Conservation (phyloP, 176 grass and related monocot genomes). For the Bolboschoenus planiculmis region DNA sequence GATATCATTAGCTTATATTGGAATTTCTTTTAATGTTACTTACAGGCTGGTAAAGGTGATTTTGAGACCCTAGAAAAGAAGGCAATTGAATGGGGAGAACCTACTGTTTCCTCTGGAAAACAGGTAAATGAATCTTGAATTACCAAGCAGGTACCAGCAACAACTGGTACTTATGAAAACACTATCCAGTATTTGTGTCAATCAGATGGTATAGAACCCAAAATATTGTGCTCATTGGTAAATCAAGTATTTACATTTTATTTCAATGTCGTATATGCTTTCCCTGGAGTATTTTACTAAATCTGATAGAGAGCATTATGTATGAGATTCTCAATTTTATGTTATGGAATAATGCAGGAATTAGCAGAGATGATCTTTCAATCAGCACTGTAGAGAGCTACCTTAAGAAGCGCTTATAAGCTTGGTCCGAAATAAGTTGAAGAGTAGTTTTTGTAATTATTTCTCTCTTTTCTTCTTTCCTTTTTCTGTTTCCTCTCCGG, state of each 20-base stretch:
- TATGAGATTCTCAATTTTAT: background rate
- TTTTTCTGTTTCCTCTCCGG: background rate
- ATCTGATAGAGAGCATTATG: background rate
- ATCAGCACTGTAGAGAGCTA: conserved; percentile 49
- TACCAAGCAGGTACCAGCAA: background rate
- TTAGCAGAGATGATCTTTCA: conserved; percentile 84
- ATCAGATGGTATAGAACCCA: background rate
- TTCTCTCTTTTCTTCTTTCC: background rate
- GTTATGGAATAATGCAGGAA: conserved; percentile 44
- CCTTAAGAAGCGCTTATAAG: background rate
- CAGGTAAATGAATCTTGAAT: conserved; percentile 44
- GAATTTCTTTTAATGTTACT: background rate
- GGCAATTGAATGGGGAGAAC: conserved; percentile 89
- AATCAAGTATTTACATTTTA: background rate
- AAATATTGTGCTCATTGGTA: background rate
- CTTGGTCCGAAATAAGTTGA: background rate
- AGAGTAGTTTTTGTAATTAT: conserved; percentile 15
- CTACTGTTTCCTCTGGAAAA: conserved; percentile 70
- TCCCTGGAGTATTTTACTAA: background rate
- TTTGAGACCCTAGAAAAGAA: conserved; percentile 79
- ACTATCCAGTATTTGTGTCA: background rate
- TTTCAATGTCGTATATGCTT: background rate
- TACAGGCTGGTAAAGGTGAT: conserved; percentile 71
- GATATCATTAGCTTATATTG: background rate
- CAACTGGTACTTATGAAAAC: background rate